Conservation (phyloP, 2,329 filamentous ascomycete genomes). For the Xylaria multiplex region DNA sequence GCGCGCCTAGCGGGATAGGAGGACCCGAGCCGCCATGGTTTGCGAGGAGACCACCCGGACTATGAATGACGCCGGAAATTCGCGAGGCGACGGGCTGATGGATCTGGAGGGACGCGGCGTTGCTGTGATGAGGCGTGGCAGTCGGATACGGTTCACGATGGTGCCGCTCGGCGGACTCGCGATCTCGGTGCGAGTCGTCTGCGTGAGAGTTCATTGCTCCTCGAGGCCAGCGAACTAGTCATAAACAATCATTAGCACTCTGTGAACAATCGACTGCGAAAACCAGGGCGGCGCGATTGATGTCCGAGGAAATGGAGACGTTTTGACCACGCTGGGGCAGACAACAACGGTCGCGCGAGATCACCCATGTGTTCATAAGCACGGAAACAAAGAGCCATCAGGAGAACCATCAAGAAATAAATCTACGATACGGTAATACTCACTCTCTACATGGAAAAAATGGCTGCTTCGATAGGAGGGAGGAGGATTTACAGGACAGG, state of each 20-base stretch:
- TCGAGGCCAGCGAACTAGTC: constrained; percentile 35
- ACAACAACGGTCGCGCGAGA: constrained; percentile 18
- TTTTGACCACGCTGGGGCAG: constrained; percentile 5
- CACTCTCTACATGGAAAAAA: constrained; percentile 45
- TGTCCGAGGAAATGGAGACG: background rate
- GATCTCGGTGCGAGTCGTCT: constrained; percentile 67
- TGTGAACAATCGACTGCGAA: constrained; percentile 10
- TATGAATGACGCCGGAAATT: constrained; percentile 84
- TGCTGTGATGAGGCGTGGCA: constrained; percentile 81
- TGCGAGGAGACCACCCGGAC: constrained; percentile 86
- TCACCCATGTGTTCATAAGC: constrained; percentile 23
- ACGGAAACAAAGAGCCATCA: constrained; percentile 27
- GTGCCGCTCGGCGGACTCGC: constrained; percentile 72
- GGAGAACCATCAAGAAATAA: constrained; percentile 31
- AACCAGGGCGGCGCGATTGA: constrained; percentile 13
- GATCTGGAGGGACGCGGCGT: constrained; percentile 86
- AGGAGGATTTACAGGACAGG: background rate
- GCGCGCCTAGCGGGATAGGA: constrained; percentile 62
- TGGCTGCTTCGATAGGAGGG: constrained; percentile 1
- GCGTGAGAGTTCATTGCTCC: constrained; percentile 50
- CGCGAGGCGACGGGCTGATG: constrained; percentile 93
- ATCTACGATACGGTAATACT: constrained; percentile 22
- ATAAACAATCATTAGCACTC: constrained; percentile 30
- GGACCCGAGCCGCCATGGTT: constrained; percentile 72
- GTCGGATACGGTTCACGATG: constrained; percentile 71